Percentiles rank a stretch among this genome's conserved stretches.
Conservation (phyloP, 306 rosid genomes). For the Acacia melanoxylon region DNA sequence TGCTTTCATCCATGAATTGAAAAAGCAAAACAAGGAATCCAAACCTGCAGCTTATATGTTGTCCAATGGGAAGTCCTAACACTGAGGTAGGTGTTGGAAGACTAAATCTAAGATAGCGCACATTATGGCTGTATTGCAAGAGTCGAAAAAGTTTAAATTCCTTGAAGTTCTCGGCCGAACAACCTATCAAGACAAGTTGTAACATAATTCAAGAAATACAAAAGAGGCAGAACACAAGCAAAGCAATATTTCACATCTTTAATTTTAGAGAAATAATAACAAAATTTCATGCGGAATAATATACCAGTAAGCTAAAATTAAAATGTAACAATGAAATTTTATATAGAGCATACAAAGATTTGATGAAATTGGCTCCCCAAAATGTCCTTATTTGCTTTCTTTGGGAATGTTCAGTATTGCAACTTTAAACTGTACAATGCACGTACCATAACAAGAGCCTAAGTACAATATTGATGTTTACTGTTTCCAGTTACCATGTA, state of each 20-base stretch:
- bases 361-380: background rate
- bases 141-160: conserved; percentile 73
- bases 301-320: background rate
- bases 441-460: background rate
- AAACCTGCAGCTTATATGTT: conserved; percentile 89
- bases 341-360: background rate
- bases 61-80: conserved; percentile 92
- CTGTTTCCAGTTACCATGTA: background rate
- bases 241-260: background rate
- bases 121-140: conserved; percentile 75
- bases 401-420: background rate
- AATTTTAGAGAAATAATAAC: background rate
- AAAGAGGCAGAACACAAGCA: background rate
- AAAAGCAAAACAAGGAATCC: conserved; percentile 16
- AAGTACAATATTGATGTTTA: background rate
- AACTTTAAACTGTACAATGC: background rate
- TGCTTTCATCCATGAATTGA: background rate
- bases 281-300: background rate
- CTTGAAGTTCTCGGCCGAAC: conserved; percentile 68
- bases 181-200: conserved; percentile 39
- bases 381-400: background rate
- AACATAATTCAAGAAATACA: background rate
- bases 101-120: conserved; percentile 67
- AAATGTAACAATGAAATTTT: background rate
- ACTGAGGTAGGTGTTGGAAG: conserved; percentile 63